Base-by-base conservation (phyloP, 2,329 filamentous ascomycete species). In the Diaporthe citriasiana region DNA sequence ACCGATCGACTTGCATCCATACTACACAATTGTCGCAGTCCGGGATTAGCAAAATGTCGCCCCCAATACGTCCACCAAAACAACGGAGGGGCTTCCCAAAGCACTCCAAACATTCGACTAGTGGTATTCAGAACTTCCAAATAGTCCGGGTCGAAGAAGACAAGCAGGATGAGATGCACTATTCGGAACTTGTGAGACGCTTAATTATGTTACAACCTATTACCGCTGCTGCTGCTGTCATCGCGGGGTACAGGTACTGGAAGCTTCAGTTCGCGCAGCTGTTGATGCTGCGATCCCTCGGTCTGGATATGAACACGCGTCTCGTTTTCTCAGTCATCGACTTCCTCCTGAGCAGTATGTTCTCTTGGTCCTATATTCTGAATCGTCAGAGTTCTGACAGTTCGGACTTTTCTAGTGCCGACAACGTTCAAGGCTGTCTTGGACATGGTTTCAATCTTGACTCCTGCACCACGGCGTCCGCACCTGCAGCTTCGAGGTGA, bases 401-500 rank as follows among this genome's bases (percentile, higher is more conserved):
- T 19, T 4, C 13, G 2, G 8, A 33, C 25, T 30, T 65, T 2
- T 17, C 19, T 47, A 65, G 59, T 45, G 42, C 59, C 59, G 19
- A 65, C 40, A 17, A 65, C 59, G 1, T 65, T 50, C 42, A 65
- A 65, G 42, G 59, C 59, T 35, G 12, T 65, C 19, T 19, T 65
- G 17, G 59, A 65, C 27, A 47, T 15, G 42, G 25, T 65, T 10
- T 47, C 59, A 35, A 65, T 65, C 27, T 47, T 65, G 42, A 65
- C 25, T n/a, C 40, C 59, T 13, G 30, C 33, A 17, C 19, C 59
- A 50, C 38, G 50, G 7, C 68, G 55, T 65, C 87, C 88, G 1
- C 88, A 88, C 84, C 80, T 91, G 76, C 82, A 89, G 35, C 79
- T 90, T n/a, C 80, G 80, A 1, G 87, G 87, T 19, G 82, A 85